A percentile compares a stretch with the other conserved stretches of the same genome.
These are phyloP conservation scores for Botrytis elliptica DNA, from an alignment of 2,329 filamentous ascomycete genomes.

Conservation along the genomic window DNA sequence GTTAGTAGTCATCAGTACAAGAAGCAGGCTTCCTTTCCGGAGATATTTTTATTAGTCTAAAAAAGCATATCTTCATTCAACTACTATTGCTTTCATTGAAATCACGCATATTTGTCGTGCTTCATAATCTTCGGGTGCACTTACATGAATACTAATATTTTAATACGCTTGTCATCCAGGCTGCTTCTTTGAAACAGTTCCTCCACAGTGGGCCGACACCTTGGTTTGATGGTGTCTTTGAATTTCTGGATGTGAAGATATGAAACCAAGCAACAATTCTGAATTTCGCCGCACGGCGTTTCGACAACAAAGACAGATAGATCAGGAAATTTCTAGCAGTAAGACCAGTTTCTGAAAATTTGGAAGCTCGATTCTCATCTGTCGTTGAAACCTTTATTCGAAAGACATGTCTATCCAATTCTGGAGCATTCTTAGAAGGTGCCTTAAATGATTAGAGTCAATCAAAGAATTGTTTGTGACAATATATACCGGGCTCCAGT, in stretches of 20 bases:
- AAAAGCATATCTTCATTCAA: background rate
- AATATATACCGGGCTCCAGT: background rate
- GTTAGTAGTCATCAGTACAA: background rate
- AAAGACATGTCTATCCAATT: background rate
- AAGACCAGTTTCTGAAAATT: background rate
- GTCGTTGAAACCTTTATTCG: background rate
- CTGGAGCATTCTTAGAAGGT: background rate
- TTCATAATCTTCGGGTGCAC: background rate
- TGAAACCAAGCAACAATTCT: background rate
- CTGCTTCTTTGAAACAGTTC: background rate
- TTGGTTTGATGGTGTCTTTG: background rate
- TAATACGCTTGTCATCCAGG: background rate
- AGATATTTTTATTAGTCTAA: background rate
- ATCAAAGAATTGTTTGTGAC: no score
- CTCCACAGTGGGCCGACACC: background rate
- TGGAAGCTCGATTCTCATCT: background rate
- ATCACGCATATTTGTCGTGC: fast-evolving
- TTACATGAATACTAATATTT: background rate
- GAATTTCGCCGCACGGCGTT: no score
- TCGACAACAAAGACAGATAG: background rate
- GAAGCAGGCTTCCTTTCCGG: background rate
- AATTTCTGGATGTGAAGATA: background rate
- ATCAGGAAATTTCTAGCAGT: background rate
- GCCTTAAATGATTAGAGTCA: background rate
- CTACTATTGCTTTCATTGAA: background rate